Conservation (phyloP, 78 protist genomes). For the Speleostelium caveatum region DNA sequence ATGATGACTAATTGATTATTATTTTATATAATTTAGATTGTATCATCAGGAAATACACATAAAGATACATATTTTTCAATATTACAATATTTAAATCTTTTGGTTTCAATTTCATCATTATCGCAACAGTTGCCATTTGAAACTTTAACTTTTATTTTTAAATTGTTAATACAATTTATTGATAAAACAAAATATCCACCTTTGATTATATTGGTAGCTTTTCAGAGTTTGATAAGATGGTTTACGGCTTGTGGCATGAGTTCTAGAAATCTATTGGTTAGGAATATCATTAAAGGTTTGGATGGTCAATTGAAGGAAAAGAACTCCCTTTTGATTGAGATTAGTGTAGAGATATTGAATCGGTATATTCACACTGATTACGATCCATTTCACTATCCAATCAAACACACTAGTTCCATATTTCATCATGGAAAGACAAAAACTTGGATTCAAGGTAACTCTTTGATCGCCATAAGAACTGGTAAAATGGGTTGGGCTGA, state of each 20-base stretch:
- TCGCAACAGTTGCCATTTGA: constrained; percentile 61
- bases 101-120: constrained; percentile 30
- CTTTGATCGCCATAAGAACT: constrained; percentile 54
- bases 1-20: constrained; percentile 1
- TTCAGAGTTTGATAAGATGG: constrained; percentile 69
- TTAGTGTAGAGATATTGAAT: constrained; percentile 36
- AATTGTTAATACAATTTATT: constrained; percentile 58
- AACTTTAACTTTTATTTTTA: constrained; percentile 62
- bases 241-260: constrained; percentile 38
- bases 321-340: constrained; percentile 40
- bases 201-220: constrained; percentile 45
- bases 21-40: constrained; percentile 4
- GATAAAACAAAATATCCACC: constrained; percentile 53
- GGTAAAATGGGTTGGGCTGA: constrained; percentile 79
- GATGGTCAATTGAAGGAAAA: constrained; percentile 50
- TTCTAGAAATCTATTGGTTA: constrained; percentile 38
- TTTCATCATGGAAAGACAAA: constrained; percentile 37
- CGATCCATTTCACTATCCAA: constrained; percentile 78
- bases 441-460: constrained; percentile 68
- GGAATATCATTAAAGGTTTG: constrained; percentile 48
- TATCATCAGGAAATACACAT: constrained; percentile 44
- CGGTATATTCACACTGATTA: constrained; percentile 62
- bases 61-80: constrained; percentile 52
- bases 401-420: constrained; percentile 30
- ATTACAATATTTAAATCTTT: constrained; percentile 59